A percentile compares a stretch with the other conserved stretches of the same genome.
Conservation (phyloP, 306 rosid genomes). For the Erythrophleum fordii region DNA sequence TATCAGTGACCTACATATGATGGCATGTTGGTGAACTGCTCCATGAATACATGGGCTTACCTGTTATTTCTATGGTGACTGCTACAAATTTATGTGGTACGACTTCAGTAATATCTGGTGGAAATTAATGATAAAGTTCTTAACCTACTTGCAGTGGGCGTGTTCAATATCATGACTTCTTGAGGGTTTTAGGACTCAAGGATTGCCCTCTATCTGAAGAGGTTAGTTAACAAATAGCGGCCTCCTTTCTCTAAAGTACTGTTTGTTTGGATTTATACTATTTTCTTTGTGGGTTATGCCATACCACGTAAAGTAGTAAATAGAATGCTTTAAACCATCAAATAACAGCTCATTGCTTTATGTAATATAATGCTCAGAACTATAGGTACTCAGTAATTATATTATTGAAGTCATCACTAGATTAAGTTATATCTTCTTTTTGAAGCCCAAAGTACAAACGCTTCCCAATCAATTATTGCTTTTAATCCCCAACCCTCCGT, state of each 20-base stretch:
- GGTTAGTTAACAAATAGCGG: slow-evolving; percentile 56
- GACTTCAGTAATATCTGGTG: slow-evolving; percentile 18
- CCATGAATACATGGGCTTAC: neutral
- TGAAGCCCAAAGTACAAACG: neutral
- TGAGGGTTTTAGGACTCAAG: slow-evolving; percentile 72
- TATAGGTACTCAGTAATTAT: neutral
- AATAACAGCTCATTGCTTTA: neutral
- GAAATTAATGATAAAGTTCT: slow-evolving; percentile 32
- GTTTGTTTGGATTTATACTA: neutral
- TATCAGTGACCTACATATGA: slow-evolving; percentile 26
- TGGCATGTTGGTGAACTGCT: slow-evolving; percentile 17
- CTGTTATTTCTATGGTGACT: slow-evolving; percentile 20
- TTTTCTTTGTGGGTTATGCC: neutral
- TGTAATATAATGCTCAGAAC: neutral
- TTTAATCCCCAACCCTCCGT: neutral
- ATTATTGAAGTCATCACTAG: neutral
- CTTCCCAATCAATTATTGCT: neutral
- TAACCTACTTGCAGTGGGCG: slow-evolving; percentile 67
- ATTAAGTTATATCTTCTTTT: neutral
- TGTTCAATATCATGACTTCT: slow-evolving; percentile 71
- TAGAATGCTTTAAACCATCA: neutral
- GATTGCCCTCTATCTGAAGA: slow-evolving; percentile 68
- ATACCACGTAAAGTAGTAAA: neutral
- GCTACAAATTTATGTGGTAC: slow-evolving; percentile 4
- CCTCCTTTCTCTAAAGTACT: neutral